Evolutionary conservation across 164 flowering plant genomes (phyloP).

Genomic region (Dillenia turbinata): DNA sequence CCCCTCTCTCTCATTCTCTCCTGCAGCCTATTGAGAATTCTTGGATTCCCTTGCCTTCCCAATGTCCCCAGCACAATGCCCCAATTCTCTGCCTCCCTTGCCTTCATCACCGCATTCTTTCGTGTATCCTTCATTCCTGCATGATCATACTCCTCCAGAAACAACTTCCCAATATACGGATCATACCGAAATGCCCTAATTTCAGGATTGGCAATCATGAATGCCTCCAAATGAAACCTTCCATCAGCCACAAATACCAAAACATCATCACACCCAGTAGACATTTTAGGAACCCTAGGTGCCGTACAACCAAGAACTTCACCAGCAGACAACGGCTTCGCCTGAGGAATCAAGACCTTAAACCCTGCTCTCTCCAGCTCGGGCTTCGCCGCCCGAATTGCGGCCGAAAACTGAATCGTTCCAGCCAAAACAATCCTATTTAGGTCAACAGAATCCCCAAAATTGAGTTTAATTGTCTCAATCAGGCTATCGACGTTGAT

Average conservation of each 20-base stretch:
- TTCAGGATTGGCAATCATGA: conserved; percentile 92
- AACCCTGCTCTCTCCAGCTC: conserved; percentile 59
- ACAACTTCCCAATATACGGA: conserved; percentile 78
- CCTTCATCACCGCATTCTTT: conserved; percentile 59
- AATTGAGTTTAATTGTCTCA: conserved; percentile 43
- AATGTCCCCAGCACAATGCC: conserved; percentile 89
- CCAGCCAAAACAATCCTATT: conserved; percentile 66
- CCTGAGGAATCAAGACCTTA: conserved; percentile 71
- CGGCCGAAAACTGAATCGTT: conserved; percentile 83
- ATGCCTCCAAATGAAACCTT: conserved; percentile 91
- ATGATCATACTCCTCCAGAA: conserved; percentile 92
- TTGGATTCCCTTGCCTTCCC: conserved; percentile 95
- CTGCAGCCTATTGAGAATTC: conserved; percentile 70
- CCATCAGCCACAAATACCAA: conserved; percentile 92
- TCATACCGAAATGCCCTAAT: conserved; percentile 77
- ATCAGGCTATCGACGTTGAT: conserved; percentile 57
- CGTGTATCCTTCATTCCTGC: conserved; percentile 77
- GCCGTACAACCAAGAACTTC: conserved; percentile 95
- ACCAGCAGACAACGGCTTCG: conserved; percentile 85
- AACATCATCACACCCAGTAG: conserved; percentile 11
- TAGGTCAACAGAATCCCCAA: not conserved
- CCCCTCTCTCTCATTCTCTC: conserved; percentile 64
- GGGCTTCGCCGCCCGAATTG: conserved; percentile 66
- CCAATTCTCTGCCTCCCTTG: conserved; percentile 61
- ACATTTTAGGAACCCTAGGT: conserved; percentile 40